These are phyloP conservation scores for Thalassiosira exigua DNA, from an alignment of 352 stramenopile species.

Conservation along the genomic window DNA sequence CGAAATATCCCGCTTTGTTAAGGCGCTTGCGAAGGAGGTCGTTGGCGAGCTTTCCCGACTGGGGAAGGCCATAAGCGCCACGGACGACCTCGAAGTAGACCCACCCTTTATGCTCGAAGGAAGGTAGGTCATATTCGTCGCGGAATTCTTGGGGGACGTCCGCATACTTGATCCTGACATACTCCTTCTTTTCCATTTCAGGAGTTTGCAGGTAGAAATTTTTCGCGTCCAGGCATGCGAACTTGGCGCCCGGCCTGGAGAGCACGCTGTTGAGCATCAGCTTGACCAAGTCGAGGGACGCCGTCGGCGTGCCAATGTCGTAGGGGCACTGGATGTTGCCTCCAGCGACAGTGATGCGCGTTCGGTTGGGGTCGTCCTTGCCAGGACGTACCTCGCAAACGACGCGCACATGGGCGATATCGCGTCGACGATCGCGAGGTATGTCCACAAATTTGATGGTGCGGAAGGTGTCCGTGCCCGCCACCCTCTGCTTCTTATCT, in stretches of 20 bases:
- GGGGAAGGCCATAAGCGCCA: slow-evolving; percentile 34
- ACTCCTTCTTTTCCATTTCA: slow-evolving; percentile 29
- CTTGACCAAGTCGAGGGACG: slow-evolving; percentile 5
- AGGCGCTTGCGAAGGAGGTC: slow-evolving; percentile 21
- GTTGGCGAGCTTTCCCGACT: no score
- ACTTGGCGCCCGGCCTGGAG: slow-evolving; percentile 2
- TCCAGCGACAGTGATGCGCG: slow-evolving; percentile 20
- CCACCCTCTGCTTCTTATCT: no score
- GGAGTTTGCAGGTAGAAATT: slow-evolving; percentile 46
- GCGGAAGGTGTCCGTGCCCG: slow-evolving; percentile 29
- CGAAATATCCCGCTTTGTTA: slow-evolving; percentile 14
- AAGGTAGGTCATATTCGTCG: slow-evolving; percentile 18
- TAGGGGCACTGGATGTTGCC: slow-evolving; percentile 22
- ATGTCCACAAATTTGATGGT: slow-evolving; percentile 21
- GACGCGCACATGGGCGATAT: slow-evolving; percentile 29
- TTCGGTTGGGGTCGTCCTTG: slow-evolving; percentile 27
- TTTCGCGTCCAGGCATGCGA: neutral
- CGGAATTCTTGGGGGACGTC: slow-evolving; percentile 14
- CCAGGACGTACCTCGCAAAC: slow-evolving; percentile 27
- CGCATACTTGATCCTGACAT: slow-evolving; percentile 26
- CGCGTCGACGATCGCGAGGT: slow-evolving; percentile 6
- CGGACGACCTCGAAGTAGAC: slow-evolving; percentile 39
- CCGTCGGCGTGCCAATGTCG: slow-evolving; percentile 17
- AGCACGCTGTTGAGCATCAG: slow-evolving; percentile 14
- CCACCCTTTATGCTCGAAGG: slow-evolving; percentile 15